Base-by-base conservation (phyloP, 176 grass and related monocot genomes). In the Otatea glauca region DNA sequence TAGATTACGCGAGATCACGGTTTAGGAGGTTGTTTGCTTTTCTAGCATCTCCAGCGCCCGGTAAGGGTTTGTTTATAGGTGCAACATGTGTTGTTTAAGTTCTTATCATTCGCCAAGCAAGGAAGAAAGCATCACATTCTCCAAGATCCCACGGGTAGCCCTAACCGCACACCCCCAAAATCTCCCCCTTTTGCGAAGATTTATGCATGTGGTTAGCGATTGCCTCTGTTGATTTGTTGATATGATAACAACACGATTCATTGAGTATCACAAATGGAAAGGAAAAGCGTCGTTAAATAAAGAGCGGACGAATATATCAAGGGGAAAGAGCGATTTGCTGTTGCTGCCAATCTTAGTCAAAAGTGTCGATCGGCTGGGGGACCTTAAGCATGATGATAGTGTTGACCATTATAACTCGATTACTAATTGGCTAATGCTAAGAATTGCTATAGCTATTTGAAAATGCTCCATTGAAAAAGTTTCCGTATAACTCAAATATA, bases 181-280 rank as follows among this genome's bases (percentile, higher is more conserved):
- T 78, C 16, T 41, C 58, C 3, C 61, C 13, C 42, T 79, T 90
- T 83, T 66, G 59, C n/a, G 3, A 68, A 90, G 84, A 83, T 90
- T 81, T 90, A 25, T 86, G 74, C 88, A 90, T 90, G 74, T 87
- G 80, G 20, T 73, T 74, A 74, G 12, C 60, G 84, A 74, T 87
- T 67, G 80, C 78, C 16, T 72, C 7, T 71, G 49, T 35, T 74
- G 63, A 58, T 70, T 70, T 80, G 51, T 34, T 53, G 79, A 74
- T 78, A 67, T 53, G 79, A 90, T 83, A 79, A 68, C 68, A 25
- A 20, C 88, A 74, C 47, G 21, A 72, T 62, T 76, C 71, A 1
- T 82, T 44, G 45, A 25, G 55, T 76, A 18, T 82, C 65, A 65
- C 78, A 41, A 70, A 5, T 71, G 71, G 24, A 70, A 15, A 64